Conservation (phyloP, 208 protist genomes). For the Leishmania aethiopica region DNA sequence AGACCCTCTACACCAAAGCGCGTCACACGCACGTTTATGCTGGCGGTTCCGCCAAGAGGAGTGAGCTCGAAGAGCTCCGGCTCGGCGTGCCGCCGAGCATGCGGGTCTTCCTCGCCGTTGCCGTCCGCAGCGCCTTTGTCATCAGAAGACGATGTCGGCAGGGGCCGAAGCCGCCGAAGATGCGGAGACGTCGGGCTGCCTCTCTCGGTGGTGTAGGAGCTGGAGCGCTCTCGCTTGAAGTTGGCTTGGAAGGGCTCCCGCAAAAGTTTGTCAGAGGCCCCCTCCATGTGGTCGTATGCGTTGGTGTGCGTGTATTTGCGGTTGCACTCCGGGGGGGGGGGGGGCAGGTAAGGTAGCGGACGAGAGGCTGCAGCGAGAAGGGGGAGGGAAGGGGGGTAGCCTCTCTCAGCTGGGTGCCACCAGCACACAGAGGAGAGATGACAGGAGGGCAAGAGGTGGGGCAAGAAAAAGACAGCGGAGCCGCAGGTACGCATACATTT, state of each 20-base stretch:
- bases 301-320: not conserved
- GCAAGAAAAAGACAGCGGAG: not conserved
- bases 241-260: constrained; percentile 13
- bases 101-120: not conserved
- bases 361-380: not conserved
- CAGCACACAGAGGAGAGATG: not conserved
- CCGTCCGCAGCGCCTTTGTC: not conserved
- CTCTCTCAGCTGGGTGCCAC: not conserved
- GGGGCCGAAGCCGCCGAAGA: not conserved
- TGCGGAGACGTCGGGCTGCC: constrained; percentile 9
- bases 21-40: not conserved
- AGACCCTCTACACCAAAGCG: constrained; percentile 49
- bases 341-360: not conserved
- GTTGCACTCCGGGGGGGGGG: not conserved
- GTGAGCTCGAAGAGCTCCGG: constrained; percentile 19
- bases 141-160: not conserved
- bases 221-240: constrained; percentile 27
- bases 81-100: not conserved
- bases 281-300: constrained; percentile 1
- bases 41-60: not conserved
- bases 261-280: constrained; percentile 7
- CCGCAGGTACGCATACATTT: not conserved
- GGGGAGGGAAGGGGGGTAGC: not conserved
- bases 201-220: constrained; percentile 11
- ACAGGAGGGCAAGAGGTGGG: not conserved